A percentile compares a stretch with the other conserved stretches of the same genome.
Conservation (phyloP, 176 grass and related monocot genomes). For the Eremochloa ophiuroides region DNA sequence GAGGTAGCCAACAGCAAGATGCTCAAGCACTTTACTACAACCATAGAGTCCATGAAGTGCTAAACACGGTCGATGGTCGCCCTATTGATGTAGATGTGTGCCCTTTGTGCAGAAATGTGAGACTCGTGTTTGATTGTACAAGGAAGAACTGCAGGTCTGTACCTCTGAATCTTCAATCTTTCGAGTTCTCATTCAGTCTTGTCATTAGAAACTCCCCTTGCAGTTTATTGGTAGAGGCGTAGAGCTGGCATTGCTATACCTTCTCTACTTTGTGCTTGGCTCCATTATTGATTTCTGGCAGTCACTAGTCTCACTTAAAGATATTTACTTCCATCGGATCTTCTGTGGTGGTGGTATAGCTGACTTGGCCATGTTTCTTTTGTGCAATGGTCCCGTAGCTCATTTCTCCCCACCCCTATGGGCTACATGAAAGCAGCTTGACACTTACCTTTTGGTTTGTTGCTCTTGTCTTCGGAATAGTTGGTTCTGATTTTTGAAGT, state of each 20-base stretch:
- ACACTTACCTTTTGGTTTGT: conserved; percentile 24
- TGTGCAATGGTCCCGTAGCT: conserved; percentile 1
- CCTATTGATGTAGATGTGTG: conserved; percentile 78
- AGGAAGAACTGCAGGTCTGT: conserved; percentile 71
- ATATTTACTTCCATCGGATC: conserved; percentile 12
- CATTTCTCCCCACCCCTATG: neutral
- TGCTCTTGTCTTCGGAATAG: conserved; percentile 28
- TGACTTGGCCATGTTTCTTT: conserved; percentile 28
- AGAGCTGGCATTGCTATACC: neutral
- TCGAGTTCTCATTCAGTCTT: neutral
- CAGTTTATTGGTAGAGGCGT: neutral
- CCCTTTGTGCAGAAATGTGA: conserved; percentile 51
- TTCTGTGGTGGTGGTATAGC: conserved; percentile 34
- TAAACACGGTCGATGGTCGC: conserved; percentile 37
- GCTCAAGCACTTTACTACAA: conserved; percentile 32
- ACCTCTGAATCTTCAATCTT: neutral
- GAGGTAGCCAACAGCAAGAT: conserved; percentile 25
- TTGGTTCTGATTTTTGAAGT: conserved; percentile 17
- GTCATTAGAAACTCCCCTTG: neutral
- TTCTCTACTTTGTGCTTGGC: neutral
- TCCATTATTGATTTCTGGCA: conserved; percentile 25
- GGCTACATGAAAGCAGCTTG: conserved; percentile 33
- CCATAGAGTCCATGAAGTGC: conserved; percentile 25
- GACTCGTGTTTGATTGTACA: conserved; percentile 79
- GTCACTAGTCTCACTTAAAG: neutral